These are phyloP conservation scores for Selaginella tamariscina DNA, from an alignment of 75 land plant genomes.

Conservation along the genomic window DNA sequence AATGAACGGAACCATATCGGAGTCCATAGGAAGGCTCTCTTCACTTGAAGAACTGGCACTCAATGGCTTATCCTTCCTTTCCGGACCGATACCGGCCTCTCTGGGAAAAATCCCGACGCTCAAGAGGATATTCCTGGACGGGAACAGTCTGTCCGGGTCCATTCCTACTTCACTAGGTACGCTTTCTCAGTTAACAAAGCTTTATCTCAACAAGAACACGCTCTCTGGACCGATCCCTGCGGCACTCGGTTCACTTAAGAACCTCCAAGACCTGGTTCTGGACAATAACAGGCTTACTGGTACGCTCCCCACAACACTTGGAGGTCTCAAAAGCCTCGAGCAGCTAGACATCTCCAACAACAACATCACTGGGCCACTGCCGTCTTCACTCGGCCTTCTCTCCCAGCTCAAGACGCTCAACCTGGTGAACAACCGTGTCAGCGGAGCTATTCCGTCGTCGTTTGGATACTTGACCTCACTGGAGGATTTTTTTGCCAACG, in stretches of 20 bases:
- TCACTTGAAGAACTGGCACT: slow-evolving; percentile 12
- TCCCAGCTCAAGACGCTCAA: background rate
- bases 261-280: background rate
- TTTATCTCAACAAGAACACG: background rate
- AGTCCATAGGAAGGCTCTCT: slow-evolving; percentile 15
- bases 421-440: background rate
- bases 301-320: background rate
- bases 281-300: background rate
- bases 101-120: slow-evolving; percentile 3
- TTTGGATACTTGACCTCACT: background rate
- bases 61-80: background rate
- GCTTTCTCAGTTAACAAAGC: background rate
- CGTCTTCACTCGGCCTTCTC: background rate
- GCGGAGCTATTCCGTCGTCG: background rate
- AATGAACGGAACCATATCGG: slow-evolving; percentile 11
- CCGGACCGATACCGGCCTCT: slow-evolving; percentile 9
- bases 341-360: background rate
- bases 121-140: slow-evolving; percentile 1
- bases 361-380: background rate
- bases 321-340: background rate
- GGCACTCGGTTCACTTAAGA: background rate
- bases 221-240: background rate
- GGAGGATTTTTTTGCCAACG: background rate
- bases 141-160: slow-evolving; percentile 7
- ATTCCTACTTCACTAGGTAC: slow-evolving; percentile 3